Evolutionary conservation across 208 protist genomes (phyloP), one percentile per base, ranked within the genome.

Genomic region (Trypanosomatidae sp.): DNA sequence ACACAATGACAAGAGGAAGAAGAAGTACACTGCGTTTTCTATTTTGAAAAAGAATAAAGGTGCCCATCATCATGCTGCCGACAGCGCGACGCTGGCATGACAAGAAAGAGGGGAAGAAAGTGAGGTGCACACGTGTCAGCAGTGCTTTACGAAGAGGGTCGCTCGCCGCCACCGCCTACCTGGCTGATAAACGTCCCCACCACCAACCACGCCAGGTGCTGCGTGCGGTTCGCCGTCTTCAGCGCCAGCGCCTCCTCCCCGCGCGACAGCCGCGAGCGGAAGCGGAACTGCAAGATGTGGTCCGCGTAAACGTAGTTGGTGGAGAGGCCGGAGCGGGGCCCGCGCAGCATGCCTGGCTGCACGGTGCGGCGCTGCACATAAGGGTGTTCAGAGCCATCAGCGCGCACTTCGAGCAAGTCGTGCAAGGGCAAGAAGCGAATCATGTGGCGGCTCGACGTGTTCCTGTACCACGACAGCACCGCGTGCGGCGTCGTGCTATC

Each of bases 181-280:
- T 80, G 81, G 41, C 80, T 80, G 65, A 93, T 82, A 55, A 88
- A 93, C n/a, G 86, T 74, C 2, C 73, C 79, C 30, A 93, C 81
- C n/a, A 93, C 86, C n/a, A 80, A 70, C 84, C 86, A 91, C 1
- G 89, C 83, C 17, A 90, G 25, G 60, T 87, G 86, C 53, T 88
- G 72, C 5, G 76, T 74, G 33, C 77, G 82, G 79, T 87, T 83
- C 3, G 80, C 74, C 19, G 86, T 77, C 65, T 83, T 82, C 8
- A 91, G 73, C 47, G 86, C 86, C 39, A 93, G 47, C 49, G 74
- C 60, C 66, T 93, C 86, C 68, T 91, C 84, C 2, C 62, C 84
- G 25, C 62, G 73, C 25, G 66, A 79, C 12, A 89, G 69, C 3
- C 56, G 72, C 0, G 82, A 88, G 19, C 72, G 56, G 74, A 93